A percentile compares a stretch with the other conserved stretches of the same genome.
Conservation (phyloP, 768 basidiomycete species). For the Mycena metata region DNA sequence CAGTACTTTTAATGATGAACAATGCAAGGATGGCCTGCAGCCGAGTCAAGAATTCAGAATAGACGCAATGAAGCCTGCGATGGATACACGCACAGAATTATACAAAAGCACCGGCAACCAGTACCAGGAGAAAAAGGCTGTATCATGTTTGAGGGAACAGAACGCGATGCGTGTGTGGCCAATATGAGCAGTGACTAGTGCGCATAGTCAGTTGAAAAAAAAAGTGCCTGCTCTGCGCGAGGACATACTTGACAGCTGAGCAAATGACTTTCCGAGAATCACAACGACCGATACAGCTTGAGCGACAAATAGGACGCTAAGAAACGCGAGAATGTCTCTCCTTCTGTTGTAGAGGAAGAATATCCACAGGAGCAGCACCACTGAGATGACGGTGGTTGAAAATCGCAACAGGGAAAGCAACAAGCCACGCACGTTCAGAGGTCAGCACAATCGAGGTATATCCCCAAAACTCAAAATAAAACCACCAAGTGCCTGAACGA, state of each 20-base stretch:
- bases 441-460: conserved; percentile 37
- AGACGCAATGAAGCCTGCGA: conserved; percentile 21
- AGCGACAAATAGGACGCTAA: conserved; percentile 35
- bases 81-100: conserved; percentile 27
- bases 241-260: conserved; percentile 14
- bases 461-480: conserved; percentile 46
- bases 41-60: conserved; percentile 36
- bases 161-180: conserved; percentile 24
- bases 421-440: conserved; percentile 14
- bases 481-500: conserved; percentile 43
- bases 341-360: conserved; percentile 46
- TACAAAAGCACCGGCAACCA: conserved; percentile 38
- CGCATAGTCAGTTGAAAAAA: not conserved
- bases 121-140: conserved; percentile 29
- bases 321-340: conserved; percentile 34
- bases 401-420: not conserved
- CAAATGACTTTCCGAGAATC: conserved; percentile 42
- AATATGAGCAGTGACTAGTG: conserved; percentile 8
- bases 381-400: conserved; percentile 26
- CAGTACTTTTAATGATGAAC: conserved; percentile 42
- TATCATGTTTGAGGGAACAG: conserved; percentile 1
- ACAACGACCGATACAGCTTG: conserved; percentile 37
- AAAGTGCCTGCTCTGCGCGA: not conserved
- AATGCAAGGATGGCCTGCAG: conserved; percentile 41
- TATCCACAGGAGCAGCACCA: conserved; percentile 49